These are phyloP conservation scores for Dactylonectria estremocensis DNA, from an alignment of 2,329 filamentous ascomycete genomes.

Conservation along the genomic window DNA sequence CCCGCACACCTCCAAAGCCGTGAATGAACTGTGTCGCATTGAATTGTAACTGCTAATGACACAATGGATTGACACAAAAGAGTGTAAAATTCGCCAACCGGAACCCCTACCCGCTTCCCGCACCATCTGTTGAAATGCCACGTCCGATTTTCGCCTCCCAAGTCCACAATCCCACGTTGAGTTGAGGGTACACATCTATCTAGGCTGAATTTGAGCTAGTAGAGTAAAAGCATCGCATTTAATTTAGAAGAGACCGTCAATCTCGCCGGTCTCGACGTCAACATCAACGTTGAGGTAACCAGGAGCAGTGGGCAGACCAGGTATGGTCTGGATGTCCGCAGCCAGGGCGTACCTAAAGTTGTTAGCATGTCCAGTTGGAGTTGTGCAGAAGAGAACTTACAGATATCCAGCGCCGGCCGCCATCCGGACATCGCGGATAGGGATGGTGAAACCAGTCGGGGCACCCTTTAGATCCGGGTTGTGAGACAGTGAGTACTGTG, in stretches of 20 bases:
- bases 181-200: slow-evolving; percentile 41
- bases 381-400: slow-evolving; percentile 64
- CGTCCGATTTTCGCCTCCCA: slow-evolving; percentile 44
- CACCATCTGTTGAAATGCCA: slow-evolving; percentile 51
- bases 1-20: neutral
- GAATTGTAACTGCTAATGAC: slow-evolving; percentile 25
- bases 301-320: slow-evolving; percentile 92
- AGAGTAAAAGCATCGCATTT: slow-evolving; percentile 17
- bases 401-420: slow-evolving; percentile 95
- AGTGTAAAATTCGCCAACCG: slow-evolving; percentile 13
- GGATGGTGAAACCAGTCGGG: slow-evolving; percentile 93
- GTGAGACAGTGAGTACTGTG: slow-evolving; percentile 96
- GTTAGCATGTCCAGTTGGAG: slow-evolving; percentile 53
- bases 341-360: slow-evolving; percentile 84
- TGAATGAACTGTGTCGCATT: slow-evolving; percentile 22
- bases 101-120: slow-evolving; percentile 32
- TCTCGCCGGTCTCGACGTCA: slow-evolving; percentile 86
- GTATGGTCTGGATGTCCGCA: slow-evolving; percentile 98
- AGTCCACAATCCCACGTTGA: slow-evolving; percentile 48
- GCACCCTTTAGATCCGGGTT: slow-evolving; percentile 95
- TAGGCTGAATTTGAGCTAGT: slow-evolving; percentile 5
- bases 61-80: neutral
- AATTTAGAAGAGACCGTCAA: slow-evolving; percentile 89
- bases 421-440: slow-evolving; percentile 93
- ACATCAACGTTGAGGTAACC: slow-evolving; percentile 96